Percentiles rank a stretch among this genome's conserved stretches.
Conservation (phyloP, 495 filamentous ascomycete species). For the Penicillium goetzii region DNA sequence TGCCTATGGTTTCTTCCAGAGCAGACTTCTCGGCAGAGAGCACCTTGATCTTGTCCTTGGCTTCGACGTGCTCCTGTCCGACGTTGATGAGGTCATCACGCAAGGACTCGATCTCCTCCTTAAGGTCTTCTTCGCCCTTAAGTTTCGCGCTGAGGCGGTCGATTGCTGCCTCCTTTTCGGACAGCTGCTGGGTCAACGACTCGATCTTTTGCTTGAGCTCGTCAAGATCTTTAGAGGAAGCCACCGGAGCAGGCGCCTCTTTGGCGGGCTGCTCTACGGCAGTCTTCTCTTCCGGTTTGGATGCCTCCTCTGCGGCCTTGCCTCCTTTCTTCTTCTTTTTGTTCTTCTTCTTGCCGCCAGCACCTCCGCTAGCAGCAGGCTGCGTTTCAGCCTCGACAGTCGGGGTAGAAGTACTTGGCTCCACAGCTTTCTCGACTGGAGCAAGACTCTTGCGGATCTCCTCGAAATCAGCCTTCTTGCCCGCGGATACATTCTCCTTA, state of each 20-base stretch:
- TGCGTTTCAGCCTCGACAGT: conserved; percentile 28
- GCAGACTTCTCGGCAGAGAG: conserved; percentile 61
- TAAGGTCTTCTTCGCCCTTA: conserved; percentile 76
- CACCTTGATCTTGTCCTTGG: conserved; percentile 76
- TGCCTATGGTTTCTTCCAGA: conserved; percentile 64
- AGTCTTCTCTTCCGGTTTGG: conserved; percentile 35
- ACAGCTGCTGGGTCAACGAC: conserved; percentile 61
- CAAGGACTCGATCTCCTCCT: conserved; percentile 84
- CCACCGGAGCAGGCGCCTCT: conserved; percentile 25
- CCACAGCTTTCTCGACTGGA: conserved; percentile 20
- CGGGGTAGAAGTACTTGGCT: conserved; percentile 16
- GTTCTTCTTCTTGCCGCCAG: conserved; percentile 72
- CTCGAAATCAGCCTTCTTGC: conserved; percentile 40
- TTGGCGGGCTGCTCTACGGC: conserved; percentile 26
- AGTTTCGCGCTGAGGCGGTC: conserved; percentile 65
- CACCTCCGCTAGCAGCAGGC: conserved; percentile 26
- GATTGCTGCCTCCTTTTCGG: conserved; percentile 73
- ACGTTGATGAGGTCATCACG: conserved; percentile 75
- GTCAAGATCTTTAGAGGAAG: conserved; percentile 31
- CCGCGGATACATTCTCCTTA: conserved; percentile 39
- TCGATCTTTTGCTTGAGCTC: conserved; percentile 57
- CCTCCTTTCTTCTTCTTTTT: conserved; percentile 89
- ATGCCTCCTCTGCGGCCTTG: conserved; percentile 50
- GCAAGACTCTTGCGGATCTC: conserved; percentile 41
- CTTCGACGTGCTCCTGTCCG: conserved; percentile 80